Conservation (phyloP, 2,329 filamentous ascomycete genomes). For the Nemania diffusa region DNA sequence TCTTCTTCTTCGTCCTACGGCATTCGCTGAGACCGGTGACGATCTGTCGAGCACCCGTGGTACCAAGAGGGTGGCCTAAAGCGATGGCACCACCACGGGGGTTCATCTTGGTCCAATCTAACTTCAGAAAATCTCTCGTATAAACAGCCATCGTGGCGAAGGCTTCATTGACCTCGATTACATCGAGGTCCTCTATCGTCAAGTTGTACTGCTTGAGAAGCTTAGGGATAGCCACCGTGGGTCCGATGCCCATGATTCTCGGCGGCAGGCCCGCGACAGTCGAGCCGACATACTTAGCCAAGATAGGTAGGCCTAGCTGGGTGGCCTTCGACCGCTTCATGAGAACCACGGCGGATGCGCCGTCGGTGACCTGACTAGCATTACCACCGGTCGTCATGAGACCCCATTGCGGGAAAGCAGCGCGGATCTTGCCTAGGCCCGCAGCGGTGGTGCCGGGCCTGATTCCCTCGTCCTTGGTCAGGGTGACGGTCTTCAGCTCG, state of each 20-base stretch:
- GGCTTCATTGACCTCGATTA: conserved; percentile 96
- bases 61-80: conserved; percentile 82
- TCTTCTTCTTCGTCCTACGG: conserved; percentile 86
- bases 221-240: conserved; percentile 80
- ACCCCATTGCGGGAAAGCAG: conserved; percentile 91
- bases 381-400: conserved; percentile 90
- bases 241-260: conserved; percentile 95
- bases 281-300: conserved; percentile 93
- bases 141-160: conserved; percentile 99
- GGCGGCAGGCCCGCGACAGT: conserved; percentile 91
- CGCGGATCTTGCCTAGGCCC: conserved; percentile 81
- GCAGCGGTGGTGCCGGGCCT: conserved; percentile 90
- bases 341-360: conserved; percentile 85
- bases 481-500: conserved; percentile 77
- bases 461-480: conserved; percentile 90
- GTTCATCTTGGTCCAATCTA: conserved; percentile 83
- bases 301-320: conserved; percentile 86
- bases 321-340: conserved; percentile 95
- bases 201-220: conserved; percentile 83
- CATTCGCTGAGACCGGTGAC: conserved; percentile 90
- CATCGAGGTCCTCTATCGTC: conserved; percentile 82
- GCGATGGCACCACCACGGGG: conserved; percentile 84
- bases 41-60: conserved; percentile 82
- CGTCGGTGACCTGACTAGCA: conserved; percentile 93
- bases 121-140: conserved; percentile 77